A percentile compares a stretch with the other conserved stretches of the same genome.
Evolutionary conservation across 352 stramenopile species (phyloP).

Genomic region (Phytophthora sansomeana): DNA sequence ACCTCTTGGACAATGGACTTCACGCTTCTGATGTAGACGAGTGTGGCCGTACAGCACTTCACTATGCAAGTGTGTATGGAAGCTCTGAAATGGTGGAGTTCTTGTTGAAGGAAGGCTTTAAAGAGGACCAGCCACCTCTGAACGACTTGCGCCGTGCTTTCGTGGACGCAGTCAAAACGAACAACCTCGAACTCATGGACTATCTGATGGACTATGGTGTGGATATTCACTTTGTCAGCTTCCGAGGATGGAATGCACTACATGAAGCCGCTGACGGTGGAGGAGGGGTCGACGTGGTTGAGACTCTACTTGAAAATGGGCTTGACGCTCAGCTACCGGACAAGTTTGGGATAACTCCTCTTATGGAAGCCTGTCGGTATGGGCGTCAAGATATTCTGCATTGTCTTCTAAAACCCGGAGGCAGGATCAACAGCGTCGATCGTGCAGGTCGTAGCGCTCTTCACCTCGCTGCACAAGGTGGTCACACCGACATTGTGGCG

Average conservation of each 20-base stretch:
- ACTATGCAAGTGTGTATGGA: neutral
- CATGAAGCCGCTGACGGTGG: neutral
- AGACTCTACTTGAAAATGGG: slow-evolving; percentile 1
- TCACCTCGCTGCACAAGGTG: neutral
- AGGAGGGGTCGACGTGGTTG: neutral
- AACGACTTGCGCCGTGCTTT: neutral
- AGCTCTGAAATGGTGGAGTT: neutral
- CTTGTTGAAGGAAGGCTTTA: neutral
- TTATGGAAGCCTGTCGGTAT: slow-evolving; percentile 6
- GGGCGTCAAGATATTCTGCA: neutral
- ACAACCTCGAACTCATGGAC: neutral
- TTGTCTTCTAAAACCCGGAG: neutral
- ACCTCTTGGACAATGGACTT: slow-evolving; percentile 17
- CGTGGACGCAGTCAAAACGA: neutral
- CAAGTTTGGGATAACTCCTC: slow-evolving; percentile 12
- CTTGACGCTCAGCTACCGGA: neutral
- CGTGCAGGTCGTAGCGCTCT: neutral
- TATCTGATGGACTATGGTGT: neutral
- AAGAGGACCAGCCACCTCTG: neutral
- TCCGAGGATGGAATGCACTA: slow-evolving; percentile 5
- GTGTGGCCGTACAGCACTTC: neutral
- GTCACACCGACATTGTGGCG: neutral
- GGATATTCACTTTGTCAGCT: neutral
- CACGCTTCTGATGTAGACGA: neutral
- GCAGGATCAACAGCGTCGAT: neutral